phyloP scores from a whole-genome alignment of 768 basidiomycete genomes.

The Trametopsis cervina region DNA sequence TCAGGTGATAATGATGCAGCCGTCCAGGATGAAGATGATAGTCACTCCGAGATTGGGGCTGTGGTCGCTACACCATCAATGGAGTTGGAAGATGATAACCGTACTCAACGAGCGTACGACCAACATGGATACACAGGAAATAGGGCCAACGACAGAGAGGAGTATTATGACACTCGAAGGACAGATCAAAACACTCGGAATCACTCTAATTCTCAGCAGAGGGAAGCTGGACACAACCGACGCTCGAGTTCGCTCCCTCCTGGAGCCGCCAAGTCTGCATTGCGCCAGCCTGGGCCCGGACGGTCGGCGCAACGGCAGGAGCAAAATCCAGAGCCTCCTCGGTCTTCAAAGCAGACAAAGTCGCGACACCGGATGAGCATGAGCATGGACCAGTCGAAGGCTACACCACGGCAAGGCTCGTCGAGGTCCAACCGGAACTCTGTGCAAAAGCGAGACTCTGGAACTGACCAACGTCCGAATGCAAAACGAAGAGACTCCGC shows the following conservation, averaged over 20 bases:
- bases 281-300: too few species aligned
- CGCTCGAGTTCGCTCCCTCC: conserved; percentile 1
- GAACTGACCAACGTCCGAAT: not conserved
- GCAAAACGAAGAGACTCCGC: conserved; percentile 5
- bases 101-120: too few species aligned
- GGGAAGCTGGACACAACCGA: not conserved
- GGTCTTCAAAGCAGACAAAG: conserved; percentile 1
- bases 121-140: too few species aligned
- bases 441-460: not conserved
- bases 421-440: not conserved
- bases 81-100: too few species aligned
- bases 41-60: conserved; percentile 12
- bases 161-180: too few species aligned
- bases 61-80: conserved; percentile 28
- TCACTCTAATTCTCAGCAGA: not conserved
- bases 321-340: not conserved
- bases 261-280: not conserved
- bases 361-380: conserved; percentile 6
- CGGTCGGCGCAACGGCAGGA: not conserved
- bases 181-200: not conserved
- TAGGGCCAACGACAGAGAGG: conserved; percentile 13
- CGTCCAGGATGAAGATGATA: conserved; percentile 9
- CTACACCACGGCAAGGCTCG: not conserved
- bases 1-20: not conserved
- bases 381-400: not conserved